A percentile compares a stretch with the other conserved stretches of the same genome.
Conservation (phyloP, 257 asterid genomes). For the Cordia subcordata region DNA sequence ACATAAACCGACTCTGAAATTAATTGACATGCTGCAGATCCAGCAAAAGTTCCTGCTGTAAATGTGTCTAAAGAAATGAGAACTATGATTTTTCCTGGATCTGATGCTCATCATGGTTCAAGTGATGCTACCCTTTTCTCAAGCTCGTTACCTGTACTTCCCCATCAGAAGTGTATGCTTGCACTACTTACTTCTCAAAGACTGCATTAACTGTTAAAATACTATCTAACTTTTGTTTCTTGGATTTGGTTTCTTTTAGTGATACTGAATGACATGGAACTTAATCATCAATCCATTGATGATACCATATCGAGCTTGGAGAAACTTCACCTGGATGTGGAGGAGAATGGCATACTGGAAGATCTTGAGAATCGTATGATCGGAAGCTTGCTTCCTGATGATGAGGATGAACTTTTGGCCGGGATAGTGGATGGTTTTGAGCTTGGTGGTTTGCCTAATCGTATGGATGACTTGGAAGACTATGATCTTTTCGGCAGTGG, state of each 20-base stretch:
- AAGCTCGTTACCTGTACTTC: slow-evolving; percentile 56
- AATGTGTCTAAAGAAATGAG: slow-evolving; percentile 32
- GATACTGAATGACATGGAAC: slow-evolving; percentile 22
- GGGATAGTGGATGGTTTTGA: slow-evolving; percentile 44
- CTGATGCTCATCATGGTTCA: slow-evolving; percentile 27
- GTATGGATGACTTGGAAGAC: slow-evolving; percentile 47
- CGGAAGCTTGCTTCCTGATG: slow-evolving; percentile 56
- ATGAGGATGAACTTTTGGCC: slow-evolving; percentile 70
- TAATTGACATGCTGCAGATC: slow-evolving; percentile 12
- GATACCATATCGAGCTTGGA: slow-evolving; percentile 32
- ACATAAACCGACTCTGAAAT: neutral
- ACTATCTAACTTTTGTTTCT: slow-evolving; percentile 3
- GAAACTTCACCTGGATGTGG: slow-evolving; percentile 21
- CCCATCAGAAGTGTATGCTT: slow-evolving; percentile 41
- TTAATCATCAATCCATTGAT: slow-evolving; percentile 20
- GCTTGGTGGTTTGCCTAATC: slow-evolving; percentile 30
- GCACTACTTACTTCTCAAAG: neutral
- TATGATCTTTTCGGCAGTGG: slow-evolving; percentile 63
- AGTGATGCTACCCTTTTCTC: slow-evolving; percentile 51
- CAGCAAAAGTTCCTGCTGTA: slow-evolving; percentile 16
- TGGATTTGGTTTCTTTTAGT: slow-evolving; percentile 26
- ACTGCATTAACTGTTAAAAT: neutral
- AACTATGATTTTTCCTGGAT: slow-evolving; percentile 27
- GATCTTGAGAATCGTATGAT: slow-evolving; percentile 28
- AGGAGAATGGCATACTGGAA: slow-evolving; percentile 25